Evolutionary conservation across 768 basidiomycete genomes (phyloP).

Genomic region (Lentinula sp.): DNA sequence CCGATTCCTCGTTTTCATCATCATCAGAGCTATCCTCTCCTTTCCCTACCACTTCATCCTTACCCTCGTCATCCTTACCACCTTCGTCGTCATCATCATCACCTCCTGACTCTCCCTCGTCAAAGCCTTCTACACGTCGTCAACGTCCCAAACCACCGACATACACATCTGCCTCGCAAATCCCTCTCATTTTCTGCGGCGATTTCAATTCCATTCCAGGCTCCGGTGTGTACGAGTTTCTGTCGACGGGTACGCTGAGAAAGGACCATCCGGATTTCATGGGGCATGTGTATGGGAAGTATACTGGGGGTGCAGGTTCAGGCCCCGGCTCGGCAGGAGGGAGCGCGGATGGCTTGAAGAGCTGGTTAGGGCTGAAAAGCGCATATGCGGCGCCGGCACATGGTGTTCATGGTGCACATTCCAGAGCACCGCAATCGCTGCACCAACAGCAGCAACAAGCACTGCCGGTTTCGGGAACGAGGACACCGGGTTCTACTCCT

Average conservation of each 20-base stretch:
- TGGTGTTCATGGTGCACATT: neutral
- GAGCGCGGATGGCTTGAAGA: conserved; percentile 69
- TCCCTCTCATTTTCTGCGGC: conserved; percentile 88
- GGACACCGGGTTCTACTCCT: neutral
- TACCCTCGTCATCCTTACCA: neutral
- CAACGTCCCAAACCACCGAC: conserved; percentile 29
- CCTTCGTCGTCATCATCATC: conserved; percentile 26
- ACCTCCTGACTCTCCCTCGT: conserved; percentile 23
- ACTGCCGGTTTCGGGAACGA: neutral
- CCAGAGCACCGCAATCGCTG: neutral
- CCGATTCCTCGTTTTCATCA: conserved; percentile 11
- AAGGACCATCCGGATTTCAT: conserved; percentile 88
- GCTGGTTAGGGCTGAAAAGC: conserved; percentile 77
- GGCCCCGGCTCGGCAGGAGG: neutral
- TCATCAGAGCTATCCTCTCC: neutral
- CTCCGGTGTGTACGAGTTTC: conserved; percentile 89
- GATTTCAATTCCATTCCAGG: conserved; percentile 90
- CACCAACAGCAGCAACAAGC: neutral
- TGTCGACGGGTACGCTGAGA: conserved; percentile 64
- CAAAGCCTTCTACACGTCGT: neutral
- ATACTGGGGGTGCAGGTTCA: conserved; percentile 40
- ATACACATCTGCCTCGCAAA: conserved; percentile 82
- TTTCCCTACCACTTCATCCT: neutral
- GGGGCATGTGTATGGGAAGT: conserved; percentile 84
- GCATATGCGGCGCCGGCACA: conserved; percentile 51